Evolutionary conservation across 306 rosid genomes (phyloP), one percentile per base, ranked within the genome.

Genomic region (Sicyos edulis): DNA sequence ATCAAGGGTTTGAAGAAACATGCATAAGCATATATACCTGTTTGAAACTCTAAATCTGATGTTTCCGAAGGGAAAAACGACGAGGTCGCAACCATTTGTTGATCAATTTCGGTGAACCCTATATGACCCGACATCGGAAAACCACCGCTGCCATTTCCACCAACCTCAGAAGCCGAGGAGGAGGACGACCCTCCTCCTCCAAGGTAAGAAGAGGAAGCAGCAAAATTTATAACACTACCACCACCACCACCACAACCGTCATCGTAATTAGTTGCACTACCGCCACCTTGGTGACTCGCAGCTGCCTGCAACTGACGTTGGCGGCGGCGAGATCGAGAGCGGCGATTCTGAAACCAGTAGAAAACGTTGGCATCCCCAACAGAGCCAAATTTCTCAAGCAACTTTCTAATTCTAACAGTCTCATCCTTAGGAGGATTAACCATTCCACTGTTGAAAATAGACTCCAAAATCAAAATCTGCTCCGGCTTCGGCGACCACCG

Each of bases 401-500:
- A 71, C 72, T 85, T 87, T 26, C 97, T 79, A 44, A 93, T 93
- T 54, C 90, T 74, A 14, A 88, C 87, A 1, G 99, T 93, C 70
- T 93, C 97, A 2, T 91, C 96, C 56, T 91, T 93, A 0, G 97
- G 96, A 1, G 97, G 99, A 65, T 93, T 93, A 0, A 91, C 97
- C 92, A 89, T 93, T 16, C 99, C 99, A 29, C 96, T 87, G 87
- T 93, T 91, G 92, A 93, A 93, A 81, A 93, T 93, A 67, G 99
- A 93, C 74, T 93, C 99, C 0, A 93, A 88, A 2, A 93, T 87
- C n/a, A 88, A 72, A 82, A 93, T 93, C 82, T 93, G 99, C 78
- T 91, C 95, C 0, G 99, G 91, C 21, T 91, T 93, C 0, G 99
- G 99, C 49, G 89, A 87, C 99, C 99, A 93, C 42, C 99, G 85